Conservation (phyloP, 1,284 basidiomycete species). For the Melanopsichium pennsylvanicum region DNA sequence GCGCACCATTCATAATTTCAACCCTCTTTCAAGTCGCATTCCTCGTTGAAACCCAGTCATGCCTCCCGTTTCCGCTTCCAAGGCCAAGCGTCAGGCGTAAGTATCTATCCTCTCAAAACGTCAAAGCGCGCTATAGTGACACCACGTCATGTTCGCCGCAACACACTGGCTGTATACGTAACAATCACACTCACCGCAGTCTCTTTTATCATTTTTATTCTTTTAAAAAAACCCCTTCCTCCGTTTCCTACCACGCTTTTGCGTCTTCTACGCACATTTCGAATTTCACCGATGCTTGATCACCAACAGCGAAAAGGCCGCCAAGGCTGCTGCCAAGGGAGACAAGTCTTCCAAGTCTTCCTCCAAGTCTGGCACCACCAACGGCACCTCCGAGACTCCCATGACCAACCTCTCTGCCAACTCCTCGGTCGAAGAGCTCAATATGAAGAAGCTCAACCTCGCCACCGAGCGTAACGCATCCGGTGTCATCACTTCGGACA, state of each 20-base stretch:
- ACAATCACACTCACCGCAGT: too few relatives aligned
- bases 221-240: too few relatives aligned
- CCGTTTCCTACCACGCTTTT: not conserved
- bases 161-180: too few relatives aligned
- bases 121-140: not conserved
- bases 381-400: constrained; percentile 46
- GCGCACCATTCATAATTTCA: constrained; percentile 4
- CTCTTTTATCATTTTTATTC: too few relatives aligned
- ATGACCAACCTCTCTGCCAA: constrained; percentile 57
- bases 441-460: constrained; percentile 65
- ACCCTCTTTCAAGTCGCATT: not conserved
- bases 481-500: constrained; percentile 91
- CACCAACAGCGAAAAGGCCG: constrained; percentile 61
- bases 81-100: constrained; percentile 66
- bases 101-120: constrained; percentile 19
- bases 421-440: constrained; percentile 49
- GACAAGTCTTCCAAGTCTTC: constrained; percentile 50
- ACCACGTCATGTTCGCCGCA: too few relatives aligned
- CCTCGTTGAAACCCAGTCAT: constrained; percentile 22
- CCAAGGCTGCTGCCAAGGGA: constrained; percentile 61
- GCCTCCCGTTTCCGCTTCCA: constrained; percentile 65
- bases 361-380: constrained; percentile 55
- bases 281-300: not conserved
- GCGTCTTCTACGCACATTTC: too few relatives aligned
- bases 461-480: constrained; percentile 64